phyloP scores from a whole-genome alignment of 2,329 filamentous ascomycete genomes.

The Amylocarpus encephaloides region DNA sequence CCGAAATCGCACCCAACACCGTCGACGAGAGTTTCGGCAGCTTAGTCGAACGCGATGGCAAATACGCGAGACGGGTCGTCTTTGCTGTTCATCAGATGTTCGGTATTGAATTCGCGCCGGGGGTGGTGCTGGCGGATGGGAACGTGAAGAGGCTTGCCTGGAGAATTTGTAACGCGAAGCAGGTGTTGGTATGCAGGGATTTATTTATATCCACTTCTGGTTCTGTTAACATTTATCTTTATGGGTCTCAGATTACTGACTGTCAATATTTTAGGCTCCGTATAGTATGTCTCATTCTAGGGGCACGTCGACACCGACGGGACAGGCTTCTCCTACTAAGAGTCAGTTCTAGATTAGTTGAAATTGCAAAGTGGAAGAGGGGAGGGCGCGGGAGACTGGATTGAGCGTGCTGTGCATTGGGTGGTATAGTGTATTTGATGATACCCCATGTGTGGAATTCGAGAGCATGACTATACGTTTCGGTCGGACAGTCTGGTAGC shows the following conservation, averaged over 20 bases:
- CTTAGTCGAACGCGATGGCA: conserved; percentile 77
- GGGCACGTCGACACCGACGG: conserved; percentile 1
- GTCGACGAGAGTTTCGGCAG: conserved; percentile 78
- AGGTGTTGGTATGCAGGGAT: conserved; percentile 66
- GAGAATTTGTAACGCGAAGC: conserved; percentile 93
- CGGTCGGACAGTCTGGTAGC: too few species aligned
- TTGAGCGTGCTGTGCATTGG: background rate
- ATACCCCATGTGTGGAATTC: background rate
- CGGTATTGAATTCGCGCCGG: conserved; percentile 88
- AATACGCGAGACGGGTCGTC: conserved; percentile 83
- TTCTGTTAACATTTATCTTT: background rate
- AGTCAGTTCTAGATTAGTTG: background rate
- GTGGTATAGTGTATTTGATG: background rate
- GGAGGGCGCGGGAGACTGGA: background rate
- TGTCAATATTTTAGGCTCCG: background rate
- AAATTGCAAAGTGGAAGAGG: background rate
- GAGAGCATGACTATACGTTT: too few species aligned
- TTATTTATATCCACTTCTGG: conserved; percentile 23
- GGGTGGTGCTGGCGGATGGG: conserved; percentile 87
- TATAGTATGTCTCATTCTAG: conserved; percentile 6
- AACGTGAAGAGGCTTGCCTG: conserved; percentile 86
- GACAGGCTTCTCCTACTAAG: background rate
- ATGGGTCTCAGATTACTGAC: background rate
- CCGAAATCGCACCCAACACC: conserved; percentile 78
- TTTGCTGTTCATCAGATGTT: conserved; percentile 97